phyloP scores from a whole-genome alignment of 495 filamentous ascomycete species.

The Neurospora discreta region DNA sequence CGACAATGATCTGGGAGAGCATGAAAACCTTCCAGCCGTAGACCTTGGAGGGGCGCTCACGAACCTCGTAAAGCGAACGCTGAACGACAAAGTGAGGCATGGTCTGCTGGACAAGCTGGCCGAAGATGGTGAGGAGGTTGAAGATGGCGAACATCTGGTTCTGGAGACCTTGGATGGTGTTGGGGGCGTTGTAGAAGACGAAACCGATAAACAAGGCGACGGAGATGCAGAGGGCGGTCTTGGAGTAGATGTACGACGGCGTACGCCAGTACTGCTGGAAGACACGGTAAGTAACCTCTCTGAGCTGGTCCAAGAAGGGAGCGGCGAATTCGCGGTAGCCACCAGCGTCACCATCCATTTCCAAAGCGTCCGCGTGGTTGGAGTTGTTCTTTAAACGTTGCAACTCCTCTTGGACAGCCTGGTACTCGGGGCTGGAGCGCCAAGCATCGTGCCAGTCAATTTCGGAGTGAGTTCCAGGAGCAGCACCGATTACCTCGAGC shows the following conservation, averaged over 20 bases:
- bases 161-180: conserved; percentile 65
- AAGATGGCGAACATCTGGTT: conserved; percentile 86
- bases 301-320: conserved; percentile 42
- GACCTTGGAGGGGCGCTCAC: conserved; percentile 73
- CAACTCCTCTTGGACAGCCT: conserved; percentile 56
- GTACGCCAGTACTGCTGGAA: conserved; percentile 89
- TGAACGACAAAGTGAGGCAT: conserved; percentile 78
- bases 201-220: conserved; percentile 76
- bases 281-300: conserved; percentile 47
- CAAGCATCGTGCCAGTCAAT: conserved; percentile 78
- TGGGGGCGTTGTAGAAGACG: conserved; percentile 66
- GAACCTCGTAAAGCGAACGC: conserved; percentile 70
- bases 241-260: conserved; percentile 75
- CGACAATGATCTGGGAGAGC: conserved; percentile 63
- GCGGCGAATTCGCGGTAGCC: conserved; percentile 47
- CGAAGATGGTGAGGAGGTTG: conserved; percentile 67
- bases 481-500: conserved; percentile 86
- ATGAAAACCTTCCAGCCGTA: conserved; percentile 81
- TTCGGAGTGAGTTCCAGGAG: conserved; percentile 64
- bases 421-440: conserved; percentile 64
- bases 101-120: conserved; percentile 66
- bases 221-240: conserved; percentile 43
- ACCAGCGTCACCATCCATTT: conserved; percentile 20
- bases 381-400: conserved; percentile 53
- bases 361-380: conserved; percentile 28